Evolutionary conservation across 768 basidiomycete species (phyloP).

Genomic region (Cubamyces lactineus): DNA sequence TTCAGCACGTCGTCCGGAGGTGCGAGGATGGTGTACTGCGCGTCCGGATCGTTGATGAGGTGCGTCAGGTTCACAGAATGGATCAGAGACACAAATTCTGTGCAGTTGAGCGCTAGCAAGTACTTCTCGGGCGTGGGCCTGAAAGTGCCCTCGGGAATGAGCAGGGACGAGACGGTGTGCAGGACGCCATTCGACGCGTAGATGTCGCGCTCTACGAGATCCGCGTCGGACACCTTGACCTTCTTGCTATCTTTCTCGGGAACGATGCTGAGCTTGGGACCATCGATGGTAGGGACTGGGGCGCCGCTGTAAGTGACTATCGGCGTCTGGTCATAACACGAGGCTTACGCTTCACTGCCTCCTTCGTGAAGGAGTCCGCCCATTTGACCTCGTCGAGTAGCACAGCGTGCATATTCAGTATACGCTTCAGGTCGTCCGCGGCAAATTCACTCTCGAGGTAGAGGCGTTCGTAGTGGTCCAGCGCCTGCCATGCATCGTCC

Average conservation of each 20-base stretch:
- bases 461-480: constrained; percentile 77
- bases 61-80: constrained; percentile 77
- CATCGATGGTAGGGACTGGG: constrained; percentile 72
- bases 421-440: constrained; percentile 72
- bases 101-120: constrained; percentile 89
- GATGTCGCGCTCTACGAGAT: constrained; percentile 76
- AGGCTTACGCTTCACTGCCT: constrained; percentile 55
- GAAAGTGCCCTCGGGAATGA: constrained; percentile 76
- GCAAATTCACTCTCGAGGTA: constrained; percentile 93
- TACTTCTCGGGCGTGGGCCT: constrained; percentile 93
- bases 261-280: constrained; percentile 63
- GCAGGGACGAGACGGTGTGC: constrained; percentile 83
- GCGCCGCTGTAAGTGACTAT: constrained; percentile 5
- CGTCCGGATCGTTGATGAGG: constrained; percentile 70
- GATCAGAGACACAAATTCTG: constrained; percentile 84
- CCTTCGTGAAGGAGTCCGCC: constrained; percentile 59
- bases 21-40: constrained; percentile 87
- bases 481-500: constrained; percentile 78
- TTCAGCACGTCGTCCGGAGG: constrained; percentile 85
- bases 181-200: constrained; percentile 95
- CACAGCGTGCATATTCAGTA: constrained; percentile 80
- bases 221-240: constrained; percentile 55
- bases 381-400: constrained; percentile 55
- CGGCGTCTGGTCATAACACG: constrained; percentile 4
- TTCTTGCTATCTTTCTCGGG: constrained; percentile 49